These are phyloP conservation scores for Termitomyces sp. DNA, from an alignment of 768 basidiomycete genomes.

Conservation along the genomic window DNA sequence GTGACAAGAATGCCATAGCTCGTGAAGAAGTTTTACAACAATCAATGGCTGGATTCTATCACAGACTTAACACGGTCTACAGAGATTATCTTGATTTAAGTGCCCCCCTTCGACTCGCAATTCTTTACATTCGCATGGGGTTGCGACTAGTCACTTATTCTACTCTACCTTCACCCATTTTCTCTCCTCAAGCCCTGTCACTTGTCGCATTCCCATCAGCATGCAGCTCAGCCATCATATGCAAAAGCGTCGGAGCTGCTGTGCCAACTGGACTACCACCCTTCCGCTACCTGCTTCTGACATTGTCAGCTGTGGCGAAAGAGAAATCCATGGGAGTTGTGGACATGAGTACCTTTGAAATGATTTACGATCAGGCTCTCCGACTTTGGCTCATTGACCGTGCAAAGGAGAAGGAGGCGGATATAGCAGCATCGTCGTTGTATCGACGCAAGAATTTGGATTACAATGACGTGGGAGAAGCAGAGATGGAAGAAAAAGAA, in stretches of 20 bases:
- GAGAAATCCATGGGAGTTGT: conserved; percentile 37
- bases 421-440: conserved; percentile 60
- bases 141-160: conserved; percentile 42
- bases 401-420: conserved; percentile 58
- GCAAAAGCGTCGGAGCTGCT: conserved; percentile 17
- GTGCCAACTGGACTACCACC: conserved; percentile 25
- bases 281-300: conserved; percentile 40
- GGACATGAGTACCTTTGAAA: conserved; percentile 33
- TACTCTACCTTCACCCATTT: conserved; percentile 13
- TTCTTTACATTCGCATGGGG: conserved; percentile 67
- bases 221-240: conserved; percentile 31
- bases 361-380: conserved; percentile 61
- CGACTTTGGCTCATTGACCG: conserved; percentile 84
- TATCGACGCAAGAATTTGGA: conserved; percentile 63
- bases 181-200: conserved; percentile 19
- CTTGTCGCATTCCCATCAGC: conserved; percentile 53
- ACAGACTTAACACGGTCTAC: conserved; percentile 65
- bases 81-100: conserved; percentile 67
- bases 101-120: conserved; percentile 57
- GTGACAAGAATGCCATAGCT: conserved; percentile 30
- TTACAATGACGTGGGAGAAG: conserved; percentile 54
- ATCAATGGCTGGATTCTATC: conserved; percentile 71
- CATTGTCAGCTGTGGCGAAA: conserved; percentile 39
- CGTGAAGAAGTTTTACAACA: conserved; percentile 75
- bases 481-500: conserved; percentile 77